phyloP scores from a whole-genome alignment of 345 rosid species.

The Excoecaria agallocha region DNA sequence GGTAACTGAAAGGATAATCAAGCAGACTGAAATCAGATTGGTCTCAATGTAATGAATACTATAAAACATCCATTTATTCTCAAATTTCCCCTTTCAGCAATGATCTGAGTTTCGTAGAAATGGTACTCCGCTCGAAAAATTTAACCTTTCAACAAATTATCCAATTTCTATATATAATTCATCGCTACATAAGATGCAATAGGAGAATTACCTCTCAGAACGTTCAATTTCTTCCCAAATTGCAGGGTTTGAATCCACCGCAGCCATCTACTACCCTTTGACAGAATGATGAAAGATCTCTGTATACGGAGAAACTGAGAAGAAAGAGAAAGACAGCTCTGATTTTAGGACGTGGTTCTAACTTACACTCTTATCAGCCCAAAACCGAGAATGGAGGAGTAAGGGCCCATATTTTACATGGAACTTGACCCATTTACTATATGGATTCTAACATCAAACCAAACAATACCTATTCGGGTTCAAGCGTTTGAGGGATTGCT shows the following conservation, averaged over 20 bases:
- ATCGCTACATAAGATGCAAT: too few species aligned
- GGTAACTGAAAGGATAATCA: slow-evolving; percentile 43
- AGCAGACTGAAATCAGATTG: neutral
- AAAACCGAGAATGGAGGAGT: neutral
- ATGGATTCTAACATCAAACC: neutral
- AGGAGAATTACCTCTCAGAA: slow-evolving; percentile 39
- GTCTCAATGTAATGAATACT: too few species aligned
- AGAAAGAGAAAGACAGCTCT: neutral
- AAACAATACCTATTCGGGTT: too few species aligned
- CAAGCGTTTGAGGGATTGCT: too few species aligned
- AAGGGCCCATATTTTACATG: neutral
- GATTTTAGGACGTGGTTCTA: neutral
- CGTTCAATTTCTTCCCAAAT: slow-evolving; percentile 47
- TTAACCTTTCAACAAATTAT: neutral
- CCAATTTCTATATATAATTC: neutral
- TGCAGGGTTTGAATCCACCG: slow-evolving; percentile 17
- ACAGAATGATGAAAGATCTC: neutral
- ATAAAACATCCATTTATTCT: neutral
- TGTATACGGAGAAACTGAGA: neutral
- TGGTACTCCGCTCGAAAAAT: neutral
- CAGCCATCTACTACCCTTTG: slow-evolving; percentile 4
- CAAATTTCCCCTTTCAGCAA: neutral
- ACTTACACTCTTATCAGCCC: neutral
- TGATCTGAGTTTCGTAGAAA: neutral
- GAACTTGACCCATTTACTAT: neutral